Base-by-base conservation (phyloP, 345 rosid species). In the Excoecaria agallocha region DNA sequence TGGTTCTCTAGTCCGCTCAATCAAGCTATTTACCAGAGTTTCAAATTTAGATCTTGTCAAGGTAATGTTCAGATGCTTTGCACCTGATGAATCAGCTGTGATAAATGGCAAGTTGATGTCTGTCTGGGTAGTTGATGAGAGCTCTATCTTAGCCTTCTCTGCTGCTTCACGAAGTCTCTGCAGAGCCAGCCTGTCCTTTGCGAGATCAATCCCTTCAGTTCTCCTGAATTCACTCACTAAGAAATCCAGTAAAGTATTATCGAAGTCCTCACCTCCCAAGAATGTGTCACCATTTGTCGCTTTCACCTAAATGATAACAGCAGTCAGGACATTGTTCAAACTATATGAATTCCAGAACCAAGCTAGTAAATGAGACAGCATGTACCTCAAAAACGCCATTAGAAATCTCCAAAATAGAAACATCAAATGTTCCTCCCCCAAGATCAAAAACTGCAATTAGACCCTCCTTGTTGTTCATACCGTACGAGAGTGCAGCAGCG, bases 111-210 rank as follows among this genome's bases (percentile, higher is more conserved):
- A 70, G 73, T 81, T 81, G 49, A 81, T 81, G 3, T 81, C 84
- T n/a, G 84, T 81, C 66, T 81, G 84, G 8, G 76, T 22, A 7
- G 84, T 81, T 39, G 84, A 81, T 16, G 84, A 81, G 30, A 81
- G 84, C 59, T 81, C 84, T 17, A 81, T 81, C 78, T 81, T 81
- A 61, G 84, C 84, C 72, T 81, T 81, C 73, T 81, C 84, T 6
- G 84, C 84, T 30, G 84, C 84, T 74, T 81, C 84, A 1, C 84
- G 79, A 38, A 81, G 78, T 78, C 84, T 74, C 64, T 81, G 84
- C 60, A 81, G 62, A 54, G 84, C 84, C 6, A 81, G 79, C 76
- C 66, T 77, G 66, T 81, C 84, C 66, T 81, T 77, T 37, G 81
- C 49, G 25, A 81, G 84, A 74, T 81, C 84, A 56, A 81, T 77